These are phyloP conservation scores for Kodamaea lidongshanica DNA, from an alignment of 805 yeast genomes.

Conservation along the genomic window DNA sequence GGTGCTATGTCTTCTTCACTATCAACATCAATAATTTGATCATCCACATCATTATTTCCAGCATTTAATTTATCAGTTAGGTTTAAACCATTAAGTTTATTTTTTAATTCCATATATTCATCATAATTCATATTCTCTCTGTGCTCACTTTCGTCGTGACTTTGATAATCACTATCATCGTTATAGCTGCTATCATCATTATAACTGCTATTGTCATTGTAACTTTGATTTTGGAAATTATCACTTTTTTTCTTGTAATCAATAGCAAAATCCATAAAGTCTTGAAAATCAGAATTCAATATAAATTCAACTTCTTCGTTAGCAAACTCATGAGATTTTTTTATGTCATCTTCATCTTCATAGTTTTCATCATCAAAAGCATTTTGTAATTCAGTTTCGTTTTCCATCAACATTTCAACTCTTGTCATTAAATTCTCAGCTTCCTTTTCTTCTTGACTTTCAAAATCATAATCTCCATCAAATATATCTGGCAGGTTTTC, in stretches of 20 bases:
- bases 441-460: conserved; percentile 3
- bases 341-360: conserved; percentile 2
- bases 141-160: conserved; percentile 5
- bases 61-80: too few species aligned
- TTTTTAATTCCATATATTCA: conserved; percentile 3
- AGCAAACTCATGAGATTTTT: too few species aligned
- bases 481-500: neutral
- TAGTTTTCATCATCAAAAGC: conserved; percentile 3
- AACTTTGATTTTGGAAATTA: conserved; percentile 8
- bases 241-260: conserved; percentile 3
- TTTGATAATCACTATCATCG: conserved; percentile 12
- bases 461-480: conserved; percentile 1
- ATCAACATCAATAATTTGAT: conserved; percentile 11
- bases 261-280: conserved; percentile 8
- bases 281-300: conserved; percentile 6
- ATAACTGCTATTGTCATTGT: conserved; percentile 5
- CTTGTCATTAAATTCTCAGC: conserved; percentile 1
- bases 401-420: conserved; percentile 4
- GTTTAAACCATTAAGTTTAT: neutral
- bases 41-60: conserved; percentile 4
- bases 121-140: conserved; percentile 6
- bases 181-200: conserved; percentile 7
- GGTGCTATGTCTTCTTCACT: conserved; percentile 10
- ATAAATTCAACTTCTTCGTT: too few species aligned
- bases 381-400: conserved; percentile 2